Conservation (phyloP, 768 basidiomycete species). For the Rhodotorula diobovata region DNA sequence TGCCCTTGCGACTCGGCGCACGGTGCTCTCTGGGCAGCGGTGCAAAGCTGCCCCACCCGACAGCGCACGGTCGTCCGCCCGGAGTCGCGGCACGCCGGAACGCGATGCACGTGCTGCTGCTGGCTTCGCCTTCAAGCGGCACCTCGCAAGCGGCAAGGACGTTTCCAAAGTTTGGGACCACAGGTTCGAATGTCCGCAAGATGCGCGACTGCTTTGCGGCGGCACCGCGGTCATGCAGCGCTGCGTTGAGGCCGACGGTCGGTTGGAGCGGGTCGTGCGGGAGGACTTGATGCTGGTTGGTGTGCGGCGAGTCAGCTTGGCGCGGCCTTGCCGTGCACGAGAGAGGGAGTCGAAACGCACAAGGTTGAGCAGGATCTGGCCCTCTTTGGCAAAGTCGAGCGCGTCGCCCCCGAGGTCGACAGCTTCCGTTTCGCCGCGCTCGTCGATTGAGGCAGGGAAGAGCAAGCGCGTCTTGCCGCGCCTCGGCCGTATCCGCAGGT, state of each 20-base stretch:
- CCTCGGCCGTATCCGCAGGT: background rate
- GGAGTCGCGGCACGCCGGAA: constrained; percentile 10
- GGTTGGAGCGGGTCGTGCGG: constrained; percentile 20
- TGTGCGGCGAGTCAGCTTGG: no score
- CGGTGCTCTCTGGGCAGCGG: background rate
- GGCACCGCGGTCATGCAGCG: background rate
- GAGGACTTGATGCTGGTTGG: constrained; percentile 1
- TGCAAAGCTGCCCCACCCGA: constrained; percentile 17
- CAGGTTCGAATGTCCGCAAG: background rate
- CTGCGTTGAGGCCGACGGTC: constrained; percentile 24
- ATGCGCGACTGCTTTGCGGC: background rate
- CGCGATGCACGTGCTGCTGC: background rate
- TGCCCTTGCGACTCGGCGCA: background rate
- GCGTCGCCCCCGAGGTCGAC: constrained; percentile 19
- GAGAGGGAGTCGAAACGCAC: background rate
- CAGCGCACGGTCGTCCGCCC: background rate
- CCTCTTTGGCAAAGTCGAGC: background rate
- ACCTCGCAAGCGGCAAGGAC: background rate
- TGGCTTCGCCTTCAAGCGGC: background rate
- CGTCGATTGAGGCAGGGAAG: background rate
- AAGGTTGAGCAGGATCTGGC: background rate
- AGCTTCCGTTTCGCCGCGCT: constrained; percentile 5
- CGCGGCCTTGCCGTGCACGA: no score
- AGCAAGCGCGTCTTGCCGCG: background rate
- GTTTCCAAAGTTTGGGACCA: constrained; percentile 25